Base-by-base conservation (phyloP, 139 green algal species). In the Eudorina sp. region DNA sequence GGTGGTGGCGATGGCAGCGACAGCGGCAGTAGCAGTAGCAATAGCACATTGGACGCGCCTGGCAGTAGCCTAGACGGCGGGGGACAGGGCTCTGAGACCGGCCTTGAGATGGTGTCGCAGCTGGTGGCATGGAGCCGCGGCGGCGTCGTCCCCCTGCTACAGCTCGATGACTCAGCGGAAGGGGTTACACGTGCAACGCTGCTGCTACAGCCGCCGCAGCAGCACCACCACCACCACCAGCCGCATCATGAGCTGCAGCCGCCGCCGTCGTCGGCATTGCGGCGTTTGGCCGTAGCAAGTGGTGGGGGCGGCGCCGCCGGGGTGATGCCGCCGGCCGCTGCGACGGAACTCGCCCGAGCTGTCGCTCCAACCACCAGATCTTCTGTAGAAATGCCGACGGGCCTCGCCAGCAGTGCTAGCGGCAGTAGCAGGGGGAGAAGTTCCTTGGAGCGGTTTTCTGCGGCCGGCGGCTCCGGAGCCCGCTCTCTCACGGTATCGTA, bases 91-190 rank as follows among this genome's bases (percentile, higher is more conserved):
- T 73, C 36, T 48, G 68, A 7, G 31, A 46, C 68, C 70, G 19
- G 48, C 8, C 5, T 48, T 2, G 60, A 18, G 6, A 60, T 48
- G 41, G 43, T 86, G 4, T 86, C 80, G 8, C 80, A 86, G 80
- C 43, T 86, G 41, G 80, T 86, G 21, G 80, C 80, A 8, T 86
- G 80, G 80, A 51, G 27, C 60, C 80, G 80, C 41, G 31, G 0
- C n/a, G 80, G 80, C 41, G 38, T 34, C 16, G 34, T 86, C 16
- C 29, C 41, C 3, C 40, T 86, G 27, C 14, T 76, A 2, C 80
- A 86, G 45, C 4, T 76, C 18, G 80, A 86, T 60, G 80, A 86
- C 45, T 60, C 36, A 11, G 29, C 60, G 2, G 60, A 76, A n/a
- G 43, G 29, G 14, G 34, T 29, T 40, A 86, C 80, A 2, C 41